These are phyloP conservation scores for Phytophthora cactorum DNA, from an alignment of 352 stramenopile species.

Conservation along the genomic window DNA sequence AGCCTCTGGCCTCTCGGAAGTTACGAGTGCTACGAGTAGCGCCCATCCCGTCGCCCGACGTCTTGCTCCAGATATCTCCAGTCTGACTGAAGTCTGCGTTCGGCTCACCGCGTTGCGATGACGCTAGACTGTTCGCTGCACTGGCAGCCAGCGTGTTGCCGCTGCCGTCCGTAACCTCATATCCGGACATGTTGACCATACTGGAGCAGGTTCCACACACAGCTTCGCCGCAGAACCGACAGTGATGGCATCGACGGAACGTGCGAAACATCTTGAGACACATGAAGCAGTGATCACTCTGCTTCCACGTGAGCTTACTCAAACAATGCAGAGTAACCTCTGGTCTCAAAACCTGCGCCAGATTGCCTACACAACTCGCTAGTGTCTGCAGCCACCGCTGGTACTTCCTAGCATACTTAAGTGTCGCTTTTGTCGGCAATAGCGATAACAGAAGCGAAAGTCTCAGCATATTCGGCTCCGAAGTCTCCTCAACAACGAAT, in stretches of 20 bases:
- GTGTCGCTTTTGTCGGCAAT: constrained; percentile 43
- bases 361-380: constrained; percentile 45
- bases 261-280: constrained; percentile 76
- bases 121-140: constrained; percentile 12
- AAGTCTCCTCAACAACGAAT: constrained; percentile 63
- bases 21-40: constrained; percentile 14
- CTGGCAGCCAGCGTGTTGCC: constrained; percentile 27
- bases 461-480: constrained; percentile 38
- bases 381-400: constrained; percentile 41
- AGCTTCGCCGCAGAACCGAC: constrained; percentile 72
- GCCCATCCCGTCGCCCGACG: constrained; percentile 7
- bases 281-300: constrained; percentile 71
- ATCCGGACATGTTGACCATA: constrained; percentile 55
- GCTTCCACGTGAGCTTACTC: constrained; percentile 58
- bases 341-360: constrained; percentile 25
- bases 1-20: constrained; percentile 33
- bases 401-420: constrained; percentile 43
- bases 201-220: constrained; percentile 72
- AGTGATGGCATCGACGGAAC: constrained; percentile 78
- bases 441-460: constrained; percentile 59
- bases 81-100: constrained; percentile 35
- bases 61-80: constrained; percentile 31
- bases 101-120: constrained; percentile 16
- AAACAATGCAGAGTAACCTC: constrained; percentile 44
- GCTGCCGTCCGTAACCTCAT: constrained; percentile 40